These are phyloP conservation scores for Russula ochroleuca DNA, from an alignment of 768 basidiomycete genomes.

Conservation along the genomic window DNA sequence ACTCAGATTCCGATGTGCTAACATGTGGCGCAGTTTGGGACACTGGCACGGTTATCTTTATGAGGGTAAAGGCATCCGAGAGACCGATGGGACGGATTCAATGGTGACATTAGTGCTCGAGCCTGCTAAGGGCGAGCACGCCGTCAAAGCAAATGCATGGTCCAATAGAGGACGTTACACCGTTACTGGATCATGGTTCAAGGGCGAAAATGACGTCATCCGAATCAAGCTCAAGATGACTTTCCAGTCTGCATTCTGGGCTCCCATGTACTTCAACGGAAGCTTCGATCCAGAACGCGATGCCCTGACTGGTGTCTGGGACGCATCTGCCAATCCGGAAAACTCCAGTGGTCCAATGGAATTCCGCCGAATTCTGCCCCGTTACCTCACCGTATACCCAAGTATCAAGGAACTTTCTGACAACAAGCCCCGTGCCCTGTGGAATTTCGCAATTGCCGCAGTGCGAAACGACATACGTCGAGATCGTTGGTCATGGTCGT, in stretches of 20 bases:
- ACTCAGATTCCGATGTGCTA: not conserved
- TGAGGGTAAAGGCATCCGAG: not conserved
- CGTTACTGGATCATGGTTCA: constrained; percentile 24
- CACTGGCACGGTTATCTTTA: constrained; percentile 24
- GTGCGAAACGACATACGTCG: constrained; percentile 29
- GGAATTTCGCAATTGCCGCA: constrained; percentile 34
- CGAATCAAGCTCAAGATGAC: constrained; percentile 24
- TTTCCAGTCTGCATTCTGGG: constrained; percentile 14
- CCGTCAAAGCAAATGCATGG: constrained; percentile 20
- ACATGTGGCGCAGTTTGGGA: constrained; percentile 11
- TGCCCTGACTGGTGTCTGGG: constrained; percentile 13
- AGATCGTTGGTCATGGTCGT: constrained; percentile 33
- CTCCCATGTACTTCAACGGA: constrained; percentile 3
- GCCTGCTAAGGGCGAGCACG: constrained; percentile 11
- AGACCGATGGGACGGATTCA: not conserved
- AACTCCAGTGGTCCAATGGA: constrained; percentile 22
- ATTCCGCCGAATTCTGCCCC: constrained; percentile 30
- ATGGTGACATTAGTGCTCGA: constrained; percentile 22
- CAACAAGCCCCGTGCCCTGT: constrained; percentile 32
- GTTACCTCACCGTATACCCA: constrained; percentile 30
- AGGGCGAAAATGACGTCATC: constrained; percentile 15
- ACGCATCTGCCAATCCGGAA: not conserved
- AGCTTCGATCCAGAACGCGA: constrained; percentile 8
- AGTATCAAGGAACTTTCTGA: constrained; percentile 28
- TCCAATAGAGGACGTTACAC: constrained; percentile 20